phyloP scores from a whole-genome alignment of 1,284 basidiomycete species.

The Cryptococcus maquisensis region DNA sequence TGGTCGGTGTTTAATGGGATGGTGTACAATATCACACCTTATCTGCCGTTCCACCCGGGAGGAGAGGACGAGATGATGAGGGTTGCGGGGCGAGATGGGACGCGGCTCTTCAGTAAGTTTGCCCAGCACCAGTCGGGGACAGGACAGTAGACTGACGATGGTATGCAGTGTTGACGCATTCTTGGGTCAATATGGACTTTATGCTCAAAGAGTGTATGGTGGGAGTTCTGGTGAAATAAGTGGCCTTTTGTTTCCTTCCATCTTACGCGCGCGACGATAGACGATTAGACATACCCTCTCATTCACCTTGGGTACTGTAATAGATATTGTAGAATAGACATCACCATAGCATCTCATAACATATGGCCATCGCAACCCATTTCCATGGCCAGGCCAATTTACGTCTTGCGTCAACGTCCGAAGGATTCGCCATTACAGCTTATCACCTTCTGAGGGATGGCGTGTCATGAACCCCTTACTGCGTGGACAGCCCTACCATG shows the following conservation, averaged over 20 bases:
- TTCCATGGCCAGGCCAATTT: not conserved
- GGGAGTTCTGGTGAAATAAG: conserved; percentile 68
- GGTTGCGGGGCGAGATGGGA: conserved; percentile 91
- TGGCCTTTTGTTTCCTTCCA: not conserved
- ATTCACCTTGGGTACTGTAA: not conserved
- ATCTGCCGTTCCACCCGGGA: conserved; percentile 88
- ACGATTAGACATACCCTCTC: not conserved
- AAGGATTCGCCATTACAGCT: not conserved
- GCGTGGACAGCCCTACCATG: too few relatives aligned
- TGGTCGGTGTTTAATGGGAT: conserved; percentile 92
- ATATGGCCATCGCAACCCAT: not conserved
- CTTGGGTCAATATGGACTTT: conserved; percentile 90
- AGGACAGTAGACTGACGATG: conserved; percentile 5
- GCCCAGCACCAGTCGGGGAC: not conserved
- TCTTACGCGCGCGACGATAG: not conserved
- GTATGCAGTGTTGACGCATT: conserved; percentile 56
- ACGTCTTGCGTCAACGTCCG: not conserved
- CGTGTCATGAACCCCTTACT: too few relatives aligned
- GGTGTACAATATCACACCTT: conserved; percentile 95
- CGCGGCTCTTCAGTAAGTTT: conserved; percentile 78
- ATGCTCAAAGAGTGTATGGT: conserved; percentile 90
- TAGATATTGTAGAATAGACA: not conserved
- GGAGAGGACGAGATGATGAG: conserved; percentile 92
- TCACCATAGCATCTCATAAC: not conserved
- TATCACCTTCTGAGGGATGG: too few relatives aligned